phyloP scores from a whole-genome alignment of 148 eudicot genomes.

The Amaranthus palmeri region DNA sequence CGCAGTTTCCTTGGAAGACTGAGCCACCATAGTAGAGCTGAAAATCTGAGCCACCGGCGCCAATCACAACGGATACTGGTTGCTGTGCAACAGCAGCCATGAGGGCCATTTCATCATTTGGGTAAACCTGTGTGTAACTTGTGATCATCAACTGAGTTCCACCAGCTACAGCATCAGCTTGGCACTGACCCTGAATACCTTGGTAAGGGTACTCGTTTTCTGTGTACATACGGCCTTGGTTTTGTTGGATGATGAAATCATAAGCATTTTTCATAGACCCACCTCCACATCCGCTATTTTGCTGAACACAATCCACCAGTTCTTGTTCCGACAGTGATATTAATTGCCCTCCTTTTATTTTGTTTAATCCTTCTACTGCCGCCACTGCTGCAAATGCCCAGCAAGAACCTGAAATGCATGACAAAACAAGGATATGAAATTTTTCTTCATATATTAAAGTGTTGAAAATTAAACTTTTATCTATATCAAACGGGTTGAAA shows the following conservation, averaged over 20 bases:
- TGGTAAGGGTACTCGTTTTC: constrained; percentile 40
- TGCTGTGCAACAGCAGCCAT: constrained; percentile 28
- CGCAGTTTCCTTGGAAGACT: constrained; percentile 27
- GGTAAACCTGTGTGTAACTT: constrained; percentile 18
- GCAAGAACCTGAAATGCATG: constrained; percentile 23
- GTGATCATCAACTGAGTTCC: not conserved
- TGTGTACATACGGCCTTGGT: constrained; percentile 29
- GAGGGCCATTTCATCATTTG: constrained; percentile 18
- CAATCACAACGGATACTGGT: constrained; percentile 27
- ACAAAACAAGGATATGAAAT: too few relatives aligned
- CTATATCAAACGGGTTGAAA: too few relatives aligned
- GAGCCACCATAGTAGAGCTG: constrained; percentile 18
- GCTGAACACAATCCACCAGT: constrained; percentile 29
- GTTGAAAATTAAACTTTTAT: too few relatives aligned
- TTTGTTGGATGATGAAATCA: constrained; percentile 16
- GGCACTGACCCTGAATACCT: constrained; percentile 14
- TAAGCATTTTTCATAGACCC: constrained; percentile 26
- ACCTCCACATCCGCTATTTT: constrained; percentile 4
- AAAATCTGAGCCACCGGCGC: constrained; percentile 11
- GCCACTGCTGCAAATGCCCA: constrained; percentile 49
- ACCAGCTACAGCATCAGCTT: not conserved
- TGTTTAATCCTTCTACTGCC: constrained; percentile 34
- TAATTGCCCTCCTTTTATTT: constrained; percentile 27
- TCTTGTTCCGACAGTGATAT: constrained; percentile 40
- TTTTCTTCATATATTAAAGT: not conserved